Evolutionary conservation across 352 stramenopile genomes (phyloP).

Genomic region (Pythium inflatum): DNA sequence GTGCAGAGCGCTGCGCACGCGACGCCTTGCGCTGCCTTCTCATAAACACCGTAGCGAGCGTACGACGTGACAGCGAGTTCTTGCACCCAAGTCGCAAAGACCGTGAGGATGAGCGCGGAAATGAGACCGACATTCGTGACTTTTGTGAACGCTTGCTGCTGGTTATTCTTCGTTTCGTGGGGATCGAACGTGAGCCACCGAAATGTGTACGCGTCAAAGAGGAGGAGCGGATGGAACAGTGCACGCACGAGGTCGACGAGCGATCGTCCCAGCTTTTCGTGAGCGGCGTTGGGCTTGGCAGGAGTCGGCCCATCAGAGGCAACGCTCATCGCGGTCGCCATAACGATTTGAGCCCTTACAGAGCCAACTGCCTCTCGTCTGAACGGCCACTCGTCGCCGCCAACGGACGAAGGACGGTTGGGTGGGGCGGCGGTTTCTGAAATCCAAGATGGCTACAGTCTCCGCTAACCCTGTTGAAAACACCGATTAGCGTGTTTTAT

Average conservation of each 20-base stretch:
- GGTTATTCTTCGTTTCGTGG: slow-evolving; percentile 34
- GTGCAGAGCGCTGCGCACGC: slow-evolving; percentile 26
- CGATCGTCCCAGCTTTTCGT: too few species aligned
- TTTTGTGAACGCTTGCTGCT: slow-evolving; percentile 38
- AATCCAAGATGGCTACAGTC: background rate
- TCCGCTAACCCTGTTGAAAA: background rate
- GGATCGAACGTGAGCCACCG: slow-evolving; percentile 41
- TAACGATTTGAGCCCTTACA: too few species aligned
- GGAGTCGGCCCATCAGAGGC: too few species aligned
- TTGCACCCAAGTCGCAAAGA: slow-evolving; percentile 34
- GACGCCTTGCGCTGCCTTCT: slow-evolving; percentile 8
- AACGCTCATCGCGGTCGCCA: too few species aligned
- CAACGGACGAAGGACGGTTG: too few species aligned
- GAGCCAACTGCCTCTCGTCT: too few species aligned
- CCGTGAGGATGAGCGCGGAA: slow-evolving; percentile 35
- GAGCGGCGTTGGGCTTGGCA: too few species aligned
- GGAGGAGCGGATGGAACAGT: slow-evolving; percentile 35
- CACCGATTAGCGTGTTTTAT: background rate
- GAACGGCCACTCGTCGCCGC: too few species aligned
- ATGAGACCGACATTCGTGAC: slow-evolving; percentile 39
- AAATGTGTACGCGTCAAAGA: slow-evolving; percentile 44
- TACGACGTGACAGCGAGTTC: slow-evolving; percentile 30
- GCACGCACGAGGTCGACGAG: slow-evolving; percentile 1
- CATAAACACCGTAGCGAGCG: slow-evolving; percentile 26
- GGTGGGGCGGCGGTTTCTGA: too few species aligned